These are phyloP conservation scores for Spathaspora jeffriesii DNA, from an alignment of 1,139 yeast genomes.

Conservation along the genomic window DNA sequence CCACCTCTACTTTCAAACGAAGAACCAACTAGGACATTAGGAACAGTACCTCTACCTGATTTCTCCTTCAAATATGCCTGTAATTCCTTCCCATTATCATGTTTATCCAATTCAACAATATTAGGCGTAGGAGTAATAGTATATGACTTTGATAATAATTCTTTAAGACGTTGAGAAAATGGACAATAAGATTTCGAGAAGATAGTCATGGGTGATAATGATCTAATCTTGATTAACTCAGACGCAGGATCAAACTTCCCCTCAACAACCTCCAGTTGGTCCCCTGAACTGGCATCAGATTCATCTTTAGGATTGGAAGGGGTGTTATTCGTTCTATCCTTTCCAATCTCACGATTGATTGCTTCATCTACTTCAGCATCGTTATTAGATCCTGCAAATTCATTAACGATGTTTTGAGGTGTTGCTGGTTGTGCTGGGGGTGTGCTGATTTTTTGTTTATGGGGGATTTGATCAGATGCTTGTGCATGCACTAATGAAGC, in stretches of 20 bases:
- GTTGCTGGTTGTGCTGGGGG: slow-evolving; percentile 1
- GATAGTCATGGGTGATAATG: slow-evolving; percentile 67
- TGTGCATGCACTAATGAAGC: slow-evolving; percentile 15
- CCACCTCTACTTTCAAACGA: slow-evolving; percentile 64
- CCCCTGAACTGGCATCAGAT: background rate
- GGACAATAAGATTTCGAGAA: slow-evolving; percentile 79
- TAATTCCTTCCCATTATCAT: slow-evolving; percentile 62
- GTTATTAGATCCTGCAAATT: slow-evolving; percentile 31
- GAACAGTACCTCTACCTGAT: slow-evolving; percentile 70
- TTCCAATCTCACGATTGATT: slow-evolving; percentile 32
- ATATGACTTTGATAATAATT: slow-evolving; percentile 62
- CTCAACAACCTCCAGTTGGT: slow-evolving; percentile 6
- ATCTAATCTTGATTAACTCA: slow-evolving; percentile 59
- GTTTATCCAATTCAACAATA: slow-evolving; percentile 82
- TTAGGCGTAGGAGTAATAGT: slow-evolving; percentile 70
- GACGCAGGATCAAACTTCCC: slow-evolving; percentile 57
- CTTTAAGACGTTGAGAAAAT: slow-evolving; percentile 69
- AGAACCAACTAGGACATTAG: slow-evolving; percentile 66
- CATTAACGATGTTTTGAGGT: slow-evolving; percentile 10
- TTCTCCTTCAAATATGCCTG: slow-evolving; percentile 58
- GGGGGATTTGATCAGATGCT: slow-evolving; percentile 13
- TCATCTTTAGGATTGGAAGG: slow-evolving; percentile 5
- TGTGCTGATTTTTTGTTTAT: slow-evolving; percentile 8
- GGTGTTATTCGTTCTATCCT: slow-evolving; percentile 1
- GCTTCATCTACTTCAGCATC: slow-evolving; percentile 41